Evolutionary conservation across 768 basidiomycete genomes (phyloP), one percentile per base, ranked within the genome.

Genomic region (Strobilomyces confusus): DNA sequence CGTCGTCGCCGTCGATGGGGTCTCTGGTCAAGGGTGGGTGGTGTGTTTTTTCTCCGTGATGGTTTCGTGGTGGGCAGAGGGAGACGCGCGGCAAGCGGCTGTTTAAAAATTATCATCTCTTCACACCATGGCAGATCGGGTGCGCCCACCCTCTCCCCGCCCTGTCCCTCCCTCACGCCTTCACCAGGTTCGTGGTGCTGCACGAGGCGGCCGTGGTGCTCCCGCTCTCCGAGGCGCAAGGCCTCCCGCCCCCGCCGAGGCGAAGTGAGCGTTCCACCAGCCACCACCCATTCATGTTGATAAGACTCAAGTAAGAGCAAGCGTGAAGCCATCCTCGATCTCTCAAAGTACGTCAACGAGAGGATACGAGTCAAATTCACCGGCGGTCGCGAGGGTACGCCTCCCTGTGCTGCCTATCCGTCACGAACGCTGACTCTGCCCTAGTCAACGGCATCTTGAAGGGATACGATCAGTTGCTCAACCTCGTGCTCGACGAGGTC

Each of bases 401-500:
- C 63, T 4, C 2, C 13, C 13, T 4, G 15, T 9, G 22, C 20
- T 15, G n/a, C 38, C 29, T 13, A 20, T 38, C 13, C 11, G 14
- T 51, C 36, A 50, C 36, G 3, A 36, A n/a, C n/a, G 5, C 40
- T 51, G 30, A 58, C 44, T 22, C 23, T 37, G 15, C 32, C 32
- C 46, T 62, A 98, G 95, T 98, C 48, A 89, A 83, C 9, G 97
- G 97, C 4, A 80, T 89, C 17, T 72, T 99, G 57, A 99, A 99
- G 72, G 97, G 97, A 23, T 98, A 84, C 63, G 97, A 98, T 72
- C 95, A 98, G 61, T 77, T 98, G 36, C 80, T 98, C 52, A 98
- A 99, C 69, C 86, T 99, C 51, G 97, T 99, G 46, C 81, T 99
- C 46, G 97, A 99, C 70, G 92, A 97, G 55, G 93, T 98, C 7